Evolutionary conservation across 305 asterid genomes (phyloP), one percentile per base, ranked within the genome.

Genomic region (Stenogyne calaminthoides): DNA sequence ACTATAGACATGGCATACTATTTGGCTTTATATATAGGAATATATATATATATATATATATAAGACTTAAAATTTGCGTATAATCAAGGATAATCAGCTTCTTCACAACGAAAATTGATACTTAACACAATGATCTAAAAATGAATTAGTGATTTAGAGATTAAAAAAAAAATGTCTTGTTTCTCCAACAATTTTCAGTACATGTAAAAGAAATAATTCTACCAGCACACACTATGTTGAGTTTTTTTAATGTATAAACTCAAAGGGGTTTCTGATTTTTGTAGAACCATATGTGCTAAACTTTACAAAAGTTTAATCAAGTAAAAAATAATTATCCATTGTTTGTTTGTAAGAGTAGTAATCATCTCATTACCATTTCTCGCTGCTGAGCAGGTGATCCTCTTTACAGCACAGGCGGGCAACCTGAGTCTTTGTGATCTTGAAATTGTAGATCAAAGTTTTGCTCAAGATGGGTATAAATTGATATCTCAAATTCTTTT

Each of bases 381-480:
- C 59, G 9, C 19, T 78, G 64, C 71, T 76, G 77, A 57, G 84
- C 88, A 92, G 99, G 92, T 72, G 99, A 95, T 78, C 97, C 99
- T 70, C 98, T 95, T 64, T 95, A 95, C 78, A 72, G 79, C 79
- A 76, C 81, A 69, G 94, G 88, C 70, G 99, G 99, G 69, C 89
- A 79, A 59, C 97, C 98, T 25, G 80, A 78, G 81, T 71, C 77
- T 78, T 78, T 77, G 80, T 32, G 77, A 85, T 79, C 77, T 73
- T 58, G 92, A 85, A 68, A 47, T 54, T 52, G 56, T 76, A 25
- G 86, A 84, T 76, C 90, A 85, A 85, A 76, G 76, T 78, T 86
- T 85, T 83, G 92, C 93, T 80, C 77, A 87, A 80, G 99, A 94
- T 79, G 99, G 99, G 99, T 90, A 91, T 77, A 59, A 20, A 49